Base-by-base conservation (phyloP, 2,329 filamentous ascomycete species). In the Fusarium palustre region DNA sequence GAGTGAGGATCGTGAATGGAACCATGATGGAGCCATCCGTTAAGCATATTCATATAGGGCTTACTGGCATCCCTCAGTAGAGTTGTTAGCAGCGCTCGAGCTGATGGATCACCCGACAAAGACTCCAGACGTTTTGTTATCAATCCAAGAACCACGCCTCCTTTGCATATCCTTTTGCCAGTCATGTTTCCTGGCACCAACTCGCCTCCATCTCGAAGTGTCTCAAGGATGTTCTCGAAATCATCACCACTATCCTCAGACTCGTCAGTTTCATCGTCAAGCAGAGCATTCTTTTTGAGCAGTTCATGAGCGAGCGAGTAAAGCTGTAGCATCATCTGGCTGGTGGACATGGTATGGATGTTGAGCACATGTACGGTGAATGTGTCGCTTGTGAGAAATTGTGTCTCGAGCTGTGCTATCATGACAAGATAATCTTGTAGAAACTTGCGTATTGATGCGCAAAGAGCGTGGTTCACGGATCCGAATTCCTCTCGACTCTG, bases 21-120 rank as follows among this genome's bases (percentile, higher is more conserved):
- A 39, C 96, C 96, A 76, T 97, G 95, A 76, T 99, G 96, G 18
- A 99, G 84, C 96, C 96, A 99, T 78, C 98, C 95, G 75, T 99
- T 99, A 64, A 99, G 83, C 96, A 99, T 99, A 42, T 88, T 87
- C 94, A 98, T 97, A 77, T 99, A 99, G 0, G 96, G 96, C 57
- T 91, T 88, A 75, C 94, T 97, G 2, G 95, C 91, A 79, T 98
- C 95, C 58, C 93, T 87, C 42, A 99, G 80, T 30, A 99, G 81
- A 5, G 90, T 91, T 13, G 93, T 96, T 13, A 99, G 85, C 22
- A 99, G 81, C 25, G 90, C 88, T 67, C 93, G 88, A 22, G 96
- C 94, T 1, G 93, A 91, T 6, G 96, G 96, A 76, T 99, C 96
- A 46, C 96, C 96, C 2, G 95, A 96, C 88, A 97, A 95, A 16